Conservation (phyloP, 1,284 basidiomycete species). For the Ustilago lituana region DNA sequence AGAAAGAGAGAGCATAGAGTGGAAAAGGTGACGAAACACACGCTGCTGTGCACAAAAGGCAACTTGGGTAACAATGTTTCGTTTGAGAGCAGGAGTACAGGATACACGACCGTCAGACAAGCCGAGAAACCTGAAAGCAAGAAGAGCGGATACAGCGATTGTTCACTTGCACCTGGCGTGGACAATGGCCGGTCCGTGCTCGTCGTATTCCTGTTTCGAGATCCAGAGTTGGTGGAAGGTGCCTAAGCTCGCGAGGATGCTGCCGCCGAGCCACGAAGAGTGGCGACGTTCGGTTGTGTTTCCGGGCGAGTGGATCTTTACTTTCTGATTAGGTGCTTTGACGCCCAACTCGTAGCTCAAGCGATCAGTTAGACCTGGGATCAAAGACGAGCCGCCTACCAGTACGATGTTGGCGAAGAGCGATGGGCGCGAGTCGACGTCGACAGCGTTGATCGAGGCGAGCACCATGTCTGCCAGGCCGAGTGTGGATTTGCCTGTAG, state of each 20-base stretch:
- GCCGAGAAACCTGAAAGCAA: too few relatives aligned
- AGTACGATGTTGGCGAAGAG: conserved; percentile 93
- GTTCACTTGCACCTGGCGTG: conserved; percentile 63
- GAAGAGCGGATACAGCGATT: neutral
- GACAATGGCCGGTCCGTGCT: conserved; percentile 63
- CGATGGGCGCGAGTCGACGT: conserved; percentile 88
- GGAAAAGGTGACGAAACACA: too few relatives aligned
- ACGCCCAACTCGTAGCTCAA: conserved; percentile 81
- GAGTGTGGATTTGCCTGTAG: conserved; percentile 10
- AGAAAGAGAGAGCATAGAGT: too few relatives aligned
- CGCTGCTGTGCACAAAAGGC: too few relatives aligned
- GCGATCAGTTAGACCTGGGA: conserved; percentile 86
- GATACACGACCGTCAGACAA: too few relatives aligned
- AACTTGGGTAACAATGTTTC: too few relatives aligned
- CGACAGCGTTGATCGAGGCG: conserved; percentile 83
- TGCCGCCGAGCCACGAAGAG: conserved; percentile 64
- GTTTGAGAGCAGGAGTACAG: too few relatives aligned
- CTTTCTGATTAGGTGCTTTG: conserved; percentile 75
- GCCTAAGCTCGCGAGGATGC: conserved; percentile 62
- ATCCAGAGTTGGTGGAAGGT: conserved; percentile 67
- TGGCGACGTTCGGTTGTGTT: conserved; percentile 64
- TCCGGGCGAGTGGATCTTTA: conserved; percentile 65
- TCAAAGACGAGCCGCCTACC: conserved; percentile 87
- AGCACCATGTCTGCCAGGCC: conserved; percentile 73
- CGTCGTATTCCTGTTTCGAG: conserved; percentile 66